Evolutionary conservation across 2,329 filamentous ascomycete species (phyloP).

Genomic region (Cyphellophora attinorum): DNA sequence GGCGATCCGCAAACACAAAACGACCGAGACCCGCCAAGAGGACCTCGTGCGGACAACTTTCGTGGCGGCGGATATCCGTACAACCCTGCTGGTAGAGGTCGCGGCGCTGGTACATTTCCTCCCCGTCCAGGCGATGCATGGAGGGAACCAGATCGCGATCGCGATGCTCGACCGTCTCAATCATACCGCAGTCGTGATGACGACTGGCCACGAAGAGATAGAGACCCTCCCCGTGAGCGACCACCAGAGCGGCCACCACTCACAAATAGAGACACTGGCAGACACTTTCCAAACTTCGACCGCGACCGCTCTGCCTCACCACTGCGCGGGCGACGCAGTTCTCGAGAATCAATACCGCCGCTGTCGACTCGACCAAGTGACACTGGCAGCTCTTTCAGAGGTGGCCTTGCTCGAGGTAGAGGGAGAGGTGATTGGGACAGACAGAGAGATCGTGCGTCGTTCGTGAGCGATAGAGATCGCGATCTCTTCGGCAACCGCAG

Average conservation of each 20-base stretch:
- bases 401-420: conserved; percentile 30
- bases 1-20: conserved; percentile 51
- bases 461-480: conserved; percentile 33
- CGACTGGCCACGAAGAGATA: conserved; percentile 27
- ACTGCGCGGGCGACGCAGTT: conserved; percentile 32
- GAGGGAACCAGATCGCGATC: conserved; percentile 33
- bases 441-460: conserved; percentile 27
- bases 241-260: too few species aligned
- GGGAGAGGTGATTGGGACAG: conserved; percentile 27
- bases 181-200: conserved; percentile 28
- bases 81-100: conserved; percentile 26
- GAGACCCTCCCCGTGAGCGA: too few species aligned
- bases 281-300: too few species aligned
- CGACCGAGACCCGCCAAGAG: conserved; percentile 66
- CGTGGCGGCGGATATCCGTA: conserved; percentile 35
- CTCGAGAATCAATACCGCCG: conserved; percentile 32
- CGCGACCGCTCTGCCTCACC: conserved; percentile 36
- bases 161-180: conserved; percentile 28
- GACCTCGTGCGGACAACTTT: conserved; percentile 67
- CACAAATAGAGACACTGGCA: too few species aligned
- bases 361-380: conserved; percentile 27
- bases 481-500: conserved; percentile 33
- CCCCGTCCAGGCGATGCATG: conserved; percentile 43
- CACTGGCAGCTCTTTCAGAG: conserved; percentile 26
- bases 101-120: conserved; percentile 53